These are phyloP conservation scores for Rhodotorula sp. DNA, from an alignment of 1,284 basidiomycete genomes.

Conservation along the genomic window DNA sequence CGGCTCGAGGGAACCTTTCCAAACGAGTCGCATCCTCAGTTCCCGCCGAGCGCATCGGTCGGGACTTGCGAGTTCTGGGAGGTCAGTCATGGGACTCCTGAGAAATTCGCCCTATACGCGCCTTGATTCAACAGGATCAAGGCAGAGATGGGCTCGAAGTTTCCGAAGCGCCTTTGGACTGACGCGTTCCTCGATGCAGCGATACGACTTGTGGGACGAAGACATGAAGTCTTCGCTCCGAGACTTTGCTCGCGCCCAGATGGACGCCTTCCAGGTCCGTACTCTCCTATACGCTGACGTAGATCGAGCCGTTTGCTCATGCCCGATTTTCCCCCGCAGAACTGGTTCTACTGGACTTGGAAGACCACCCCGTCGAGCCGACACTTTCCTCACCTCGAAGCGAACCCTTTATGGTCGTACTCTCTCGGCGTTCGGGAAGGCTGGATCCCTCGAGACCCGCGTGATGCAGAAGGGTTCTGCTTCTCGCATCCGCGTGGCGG, in stretches of 20 bases:
- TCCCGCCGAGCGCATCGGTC: conserved; percentile 2
- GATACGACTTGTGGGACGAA: conserved; percentile 65
- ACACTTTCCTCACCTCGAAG: conserved; percentile 59
- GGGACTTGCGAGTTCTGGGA: conserved; percentile 36
- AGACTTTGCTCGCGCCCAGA: conserved; percentile 69
- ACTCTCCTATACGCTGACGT: not conserved
- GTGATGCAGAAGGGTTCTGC: conserved; percentile 60
- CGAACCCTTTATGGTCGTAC: conserved; percentile 59
- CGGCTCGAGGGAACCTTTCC: conserved; percentile 44
- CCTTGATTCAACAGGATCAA: not conserved
- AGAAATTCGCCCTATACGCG: not conserved
- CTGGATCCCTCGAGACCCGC: conserved; percentile 76
- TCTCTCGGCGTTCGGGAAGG: conserved; percentile 73
- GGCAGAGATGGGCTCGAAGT: not conserved
- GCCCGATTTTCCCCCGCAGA: conserved; percentile 42
- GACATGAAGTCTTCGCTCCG: conserved; percentile 62
- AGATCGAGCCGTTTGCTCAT: not conserved
- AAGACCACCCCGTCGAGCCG: conserved; percentile 71
- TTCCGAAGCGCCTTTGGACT: no score
- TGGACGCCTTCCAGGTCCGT: conserved; percentile 60
- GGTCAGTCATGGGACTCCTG: not conserved
- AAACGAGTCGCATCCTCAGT: conserved; percentile 18
- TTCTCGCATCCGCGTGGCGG: not conserved
- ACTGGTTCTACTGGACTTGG: conserved; percentile 98
- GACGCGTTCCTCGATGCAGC: conserved; percentile 36